Evolutionary conservation across 2,329 filamentous ascomycete species (phyloP).

Genomic region (Cercospora sp.): DNA sequence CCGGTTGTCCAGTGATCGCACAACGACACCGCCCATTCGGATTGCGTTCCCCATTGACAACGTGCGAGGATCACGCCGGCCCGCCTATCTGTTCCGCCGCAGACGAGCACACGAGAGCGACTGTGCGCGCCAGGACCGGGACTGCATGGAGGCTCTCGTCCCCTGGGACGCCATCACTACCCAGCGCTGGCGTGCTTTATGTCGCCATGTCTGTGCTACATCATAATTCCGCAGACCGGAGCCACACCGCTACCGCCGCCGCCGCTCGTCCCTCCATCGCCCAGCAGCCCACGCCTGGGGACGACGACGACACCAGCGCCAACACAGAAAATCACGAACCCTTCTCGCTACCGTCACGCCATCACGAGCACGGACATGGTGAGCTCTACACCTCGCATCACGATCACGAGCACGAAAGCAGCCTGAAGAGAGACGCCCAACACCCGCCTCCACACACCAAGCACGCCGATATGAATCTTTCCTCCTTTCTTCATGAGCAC

Average conservation of each 20-base stretch:
- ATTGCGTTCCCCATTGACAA: not conserved
- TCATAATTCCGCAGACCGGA: not conserved
- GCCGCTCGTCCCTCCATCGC: not conserved
- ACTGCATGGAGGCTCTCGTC: not conserved
- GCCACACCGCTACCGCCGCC: not conserved
- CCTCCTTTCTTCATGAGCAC: conserved; percentile 86
- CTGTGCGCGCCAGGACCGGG: not conserved
- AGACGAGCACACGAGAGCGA: not conserved
- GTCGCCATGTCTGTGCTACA: conserved; percentile 6
- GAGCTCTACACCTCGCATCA: conserved; percentile 39
- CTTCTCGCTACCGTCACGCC: conserved; percentile 14
- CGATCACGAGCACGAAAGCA: conserved; percentile 34
- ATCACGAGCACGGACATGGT: conserved; percentile 28
- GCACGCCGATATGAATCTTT: conserved; percentile 74
- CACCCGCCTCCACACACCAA: conserved; percentile 52
- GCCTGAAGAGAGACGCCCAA: conserved; percentile 39
- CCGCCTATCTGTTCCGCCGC: not conserved
- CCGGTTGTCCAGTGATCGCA: not conserved
- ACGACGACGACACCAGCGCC: conserved; percentile 18
- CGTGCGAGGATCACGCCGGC: not conserved
- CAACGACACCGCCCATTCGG: not conserved
- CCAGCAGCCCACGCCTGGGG: conserved; percentile 7
- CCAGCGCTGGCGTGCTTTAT: conserved; percentile 1
- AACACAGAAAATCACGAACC: conserved; percentile 14
- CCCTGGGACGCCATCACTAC: not conserved